Base-by-base conservation (phyloP, 306 rosid species). In the Gastrolobium villosum region DNA sequence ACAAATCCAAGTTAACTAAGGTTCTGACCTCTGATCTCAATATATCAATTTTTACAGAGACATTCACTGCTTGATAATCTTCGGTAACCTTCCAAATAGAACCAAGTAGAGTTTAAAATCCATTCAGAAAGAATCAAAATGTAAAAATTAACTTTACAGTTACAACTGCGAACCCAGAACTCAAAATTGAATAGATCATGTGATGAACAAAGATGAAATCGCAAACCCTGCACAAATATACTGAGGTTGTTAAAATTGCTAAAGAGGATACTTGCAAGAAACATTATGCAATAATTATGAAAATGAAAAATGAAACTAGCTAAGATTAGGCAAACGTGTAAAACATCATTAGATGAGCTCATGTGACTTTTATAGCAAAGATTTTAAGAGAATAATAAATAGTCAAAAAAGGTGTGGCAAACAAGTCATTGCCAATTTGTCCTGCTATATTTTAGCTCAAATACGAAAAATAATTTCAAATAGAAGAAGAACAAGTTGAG, bases 131-230 rank as follows among this genome's bases (percentile, higher is more conserved):
- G 41, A 73, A 84, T 65, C 39, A 60, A 79, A 66, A 77, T 73
- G 65, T 50, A 84, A 76, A 46, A 69, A 79, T 63, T 74, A 53
- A 85, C 69, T 67, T 79, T 36, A 75, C 32, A 79, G 75, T 77
- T 36, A 68, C 26, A 84, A 79, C 74, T 77, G 78, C 98, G 31
- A 77, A 95, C 99, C 99, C 99, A 95, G 78, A 89, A 95, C 70
- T 91, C 99, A 69, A 91, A 95, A 90, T 93, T 91, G 98, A 95
- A 95, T 48, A 95, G 87, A 87, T 92, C 99, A 84, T 95, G 99
- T 1, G 99, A 93, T 70, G 96, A 84, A 67, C 88, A 85, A 76
- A 95, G 88, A 89, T 95, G 99, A 83, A 79, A 88, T 59, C 98
- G 97, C 88, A 95, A 90, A 83, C 99, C 99, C 99, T 95, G 84